A percentile compares a stretch with the other conserved stretches of the same genome.
phyloP scores from a whole-genome alignment of 164 flowering plant genomes.

The Sextonia rubra region DNA sequence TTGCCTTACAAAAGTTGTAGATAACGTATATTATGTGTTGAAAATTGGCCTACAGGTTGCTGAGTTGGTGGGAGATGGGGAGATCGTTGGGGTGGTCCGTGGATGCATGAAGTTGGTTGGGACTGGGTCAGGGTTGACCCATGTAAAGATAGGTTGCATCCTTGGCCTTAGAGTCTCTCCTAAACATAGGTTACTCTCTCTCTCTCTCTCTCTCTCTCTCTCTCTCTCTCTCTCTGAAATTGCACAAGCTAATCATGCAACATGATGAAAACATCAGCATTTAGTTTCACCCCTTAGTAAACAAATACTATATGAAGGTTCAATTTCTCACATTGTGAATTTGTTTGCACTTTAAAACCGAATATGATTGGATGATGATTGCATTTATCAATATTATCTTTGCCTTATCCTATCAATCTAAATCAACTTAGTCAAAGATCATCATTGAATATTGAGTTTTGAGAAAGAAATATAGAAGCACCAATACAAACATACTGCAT shows the following conservation, averaged over 20 bases:
- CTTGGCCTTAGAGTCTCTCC: slow-evolving; percentile 60
- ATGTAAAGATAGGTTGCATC: slow-evolving; percentile 46
- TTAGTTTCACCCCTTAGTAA: too few species aligned
- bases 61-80: slow-evolving; percentile 36
- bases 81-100: slow-evolving; percentile 48
- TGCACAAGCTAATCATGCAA: not conserved
- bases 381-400: too few species aligned
- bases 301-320: too few species aligned
- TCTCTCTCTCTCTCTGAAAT: not conserved
- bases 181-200: slow-evolving; percentile 28
- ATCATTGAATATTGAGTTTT: too few species aligned
- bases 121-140: slow-evolving; percentile 25
- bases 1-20: not conserved
- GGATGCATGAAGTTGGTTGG: slow-evolving; percentile 52
- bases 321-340: too few species aligned
- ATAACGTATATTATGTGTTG: slow-evolving; percentile 2
- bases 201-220: not conserved
- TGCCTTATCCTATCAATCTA: too few species aligned
- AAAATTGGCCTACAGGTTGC: slow-evolving; percentile 46
- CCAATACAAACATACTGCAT: too few species aligned
- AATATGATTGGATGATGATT: too few species aligned
- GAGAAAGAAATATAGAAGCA: too few species aligned
- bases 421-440: too few species aligned
- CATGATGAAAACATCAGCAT: not conserved
- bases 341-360: too few species aligned